These are phyloP conservation scores for Aspergillus brasiliensis DNA, from an alignment of 2,329 filamentous ascomycete genomes.

Conservation along the genomic window DNA sequence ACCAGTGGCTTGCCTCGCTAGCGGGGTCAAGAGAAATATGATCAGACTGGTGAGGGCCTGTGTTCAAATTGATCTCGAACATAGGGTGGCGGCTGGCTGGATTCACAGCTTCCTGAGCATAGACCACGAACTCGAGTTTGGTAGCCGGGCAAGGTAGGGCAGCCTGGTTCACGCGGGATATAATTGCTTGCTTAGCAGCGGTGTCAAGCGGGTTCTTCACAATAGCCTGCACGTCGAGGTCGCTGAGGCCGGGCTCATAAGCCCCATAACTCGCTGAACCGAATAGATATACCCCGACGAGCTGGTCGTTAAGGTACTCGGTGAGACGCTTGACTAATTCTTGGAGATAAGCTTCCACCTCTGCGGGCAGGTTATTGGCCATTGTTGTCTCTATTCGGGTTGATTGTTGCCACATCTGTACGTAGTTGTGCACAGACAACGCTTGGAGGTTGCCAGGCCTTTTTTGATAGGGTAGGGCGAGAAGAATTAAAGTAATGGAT, in stretches of 20 bases:
- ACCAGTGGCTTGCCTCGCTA: slow-evolving; percentile 18
- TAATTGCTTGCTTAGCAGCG: slow-evolving; percentile 9
- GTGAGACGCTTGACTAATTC: slow-evolving; percentile 8
- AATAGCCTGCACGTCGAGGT: slow-evolving; percentile 14
- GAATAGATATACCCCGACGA: slow-evolving; percentile 15
- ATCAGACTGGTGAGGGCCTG: slow-evolving; percentile 9
- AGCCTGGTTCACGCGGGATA: slow-evolving; percentile 10
- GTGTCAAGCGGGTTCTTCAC: slow-evolving; percentile 12
- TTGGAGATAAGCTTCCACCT: slow-evolving; percentile 6
- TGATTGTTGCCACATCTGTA: background rate
- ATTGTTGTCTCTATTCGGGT: slow-evolving; percentile 9
- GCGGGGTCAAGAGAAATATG: slow-evolving; percentile 16
- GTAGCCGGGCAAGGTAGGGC: slow-evolving; percentile 17
- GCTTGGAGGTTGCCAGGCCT: background rate
- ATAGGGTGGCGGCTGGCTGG: slow-evolving; percentile 8
- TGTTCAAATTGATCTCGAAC: slow-evolving; percentile 9
- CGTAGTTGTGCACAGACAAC: background rate
- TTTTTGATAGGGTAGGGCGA: background rate
- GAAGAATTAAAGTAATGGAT: background rate
- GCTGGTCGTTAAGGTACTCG: slow-evolving; percentile 13
- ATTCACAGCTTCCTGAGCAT: slow-evolving; percentile 14
- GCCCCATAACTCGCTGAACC: slow-evolving; percentile 16
- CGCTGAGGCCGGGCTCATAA: slow-evolving; percentile 15
- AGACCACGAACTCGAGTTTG: slow-evolving; percentile 18
- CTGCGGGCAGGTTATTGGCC: slow-evolving; percentile 8